Evolutionary conservation across 768 basidiomycete species (phyloP), one percentile per base, ranked within the genome.

Genomic region (Daedaleopsis sinensis): DNA sequence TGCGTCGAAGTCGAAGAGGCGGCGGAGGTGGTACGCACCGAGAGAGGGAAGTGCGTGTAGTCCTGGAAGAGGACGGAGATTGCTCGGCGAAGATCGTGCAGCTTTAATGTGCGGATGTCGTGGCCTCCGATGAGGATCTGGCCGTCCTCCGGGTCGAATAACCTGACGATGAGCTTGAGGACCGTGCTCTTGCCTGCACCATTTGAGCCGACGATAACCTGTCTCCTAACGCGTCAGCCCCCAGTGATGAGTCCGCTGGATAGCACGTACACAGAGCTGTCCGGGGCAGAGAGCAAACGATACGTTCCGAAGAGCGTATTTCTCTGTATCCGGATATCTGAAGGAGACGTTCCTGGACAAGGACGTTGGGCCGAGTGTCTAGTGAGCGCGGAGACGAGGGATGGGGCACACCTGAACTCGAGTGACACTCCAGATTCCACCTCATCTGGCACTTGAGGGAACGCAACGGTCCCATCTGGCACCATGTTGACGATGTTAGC

Each of bases 41-140:
- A 88, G 44, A 92, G 74, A 0, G 90, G 90, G 68, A 92, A 91
- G 62, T 85, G 78, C 0, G 87, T 89, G 66, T 89, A 91, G 69
- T 92, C 90, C 68, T 92, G 90, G 73, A 91, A 91, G 18, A 92
- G 79, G 19, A 86, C 86, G 1, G 88, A 84, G n/a, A 84, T 84
- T 1, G 84, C 80, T n/a, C 81, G 81, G 24, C 89, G 76, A 15
- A 91, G 72, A 68, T 91, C 85, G 6, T 75, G 78, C 6, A 91
- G 79, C 53, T 80, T 82, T 11, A 89, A 71, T 0, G 79, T 80
- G 46, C 77, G 79, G 58, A 91, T 86, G 63, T 90, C 83, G 55
- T 76, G 63, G 19, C 78, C 84, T 58, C 90, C 83, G 38, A 92
- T 71, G n/a, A 88, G 70, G 43, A 92, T 91, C 39, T 78, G 73